Evolutionary conservation across 2,329 filamentous ascomycete species (phyloP), one percentile per base, ranked within the genome.

Genomic region (Teratosphaeriaceae sp.): DNA sequence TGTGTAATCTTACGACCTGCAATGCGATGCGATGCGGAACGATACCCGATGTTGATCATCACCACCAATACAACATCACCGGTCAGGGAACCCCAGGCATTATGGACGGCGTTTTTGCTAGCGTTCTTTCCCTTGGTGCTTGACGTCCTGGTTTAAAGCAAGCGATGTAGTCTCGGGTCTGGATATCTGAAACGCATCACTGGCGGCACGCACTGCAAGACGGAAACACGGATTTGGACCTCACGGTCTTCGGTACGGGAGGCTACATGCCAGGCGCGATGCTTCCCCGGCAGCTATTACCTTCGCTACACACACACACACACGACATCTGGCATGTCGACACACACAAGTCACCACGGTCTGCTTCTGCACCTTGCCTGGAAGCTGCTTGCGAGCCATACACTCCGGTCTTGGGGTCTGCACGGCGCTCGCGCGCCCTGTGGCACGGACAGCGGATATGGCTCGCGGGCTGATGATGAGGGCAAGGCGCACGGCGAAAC

Each of bases 21-120:
- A n/a, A 66, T 62, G 63, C 65, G 63, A 68, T 59, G 58, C 53
- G 55, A 59, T 63, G 68, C 59, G 61, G 65, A 49, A 53, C 51
- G 53, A 61, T 59, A 60, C 59, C 59, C 59, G 58, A 60, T 61
- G 59, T 61, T 62, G 58, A 65, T 65, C 61, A 59, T 60, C 59
- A 57, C 57, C 56, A 59, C 45, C 45, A 51, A 22, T 29, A 55
- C 59, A 63, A 66, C 68, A 66, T 67, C 61, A 9, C 29, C 27
- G 15, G 5, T 12, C 27, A 30, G 27, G 5, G 27, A 12, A 30
- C 3, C 34, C 37, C 50, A 57, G 65, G 70, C 71, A 75, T n/a
- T 75, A 61, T 61, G 69, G 72, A 74, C 70, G 73, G 73, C 72
- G 73, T 76, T 67, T 62, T 53, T 36, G 59, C 58, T 67, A 64